These are phyloP conservation scores for Capsicum baccatum DNA, from an alignment of 257 asterid genomes.

Conservation along the genomic window DNA sequence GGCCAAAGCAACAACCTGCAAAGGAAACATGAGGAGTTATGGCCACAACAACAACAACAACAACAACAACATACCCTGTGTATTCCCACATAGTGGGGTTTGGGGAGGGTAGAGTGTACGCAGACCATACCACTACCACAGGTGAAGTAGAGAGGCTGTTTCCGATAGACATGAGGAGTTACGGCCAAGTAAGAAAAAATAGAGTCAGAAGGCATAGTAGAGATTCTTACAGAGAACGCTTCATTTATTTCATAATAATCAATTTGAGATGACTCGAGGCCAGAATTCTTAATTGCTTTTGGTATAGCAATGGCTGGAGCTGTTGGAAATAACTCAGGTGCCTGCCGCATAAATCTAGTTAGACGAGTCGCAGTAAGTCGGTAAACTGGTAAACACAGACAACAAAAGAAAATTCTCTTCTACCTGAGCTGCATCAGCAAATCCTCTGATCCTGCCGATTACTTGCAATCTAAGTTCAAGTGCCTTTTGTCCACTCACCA, in stretches of 20 bases:
- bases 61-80: too few species aligned
- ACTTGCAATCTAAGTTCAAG: conserved; percentile 74
- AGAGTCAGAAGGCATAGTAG: not conserved
- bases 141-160: too few species aligned
- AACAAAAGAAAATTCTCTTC: conserved; percentile 4
- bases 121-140: too few species aligned
- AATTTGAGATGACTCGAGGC: conserved; percentile 68
- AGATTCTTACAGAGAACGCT: conserved; percentile 84
- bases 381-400: conserved; percentile 24
- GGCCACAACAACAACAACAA: too few species aligned
- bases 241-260: conserved; percentile 92
- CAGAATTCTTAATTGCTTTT: conserved; percentile 78
- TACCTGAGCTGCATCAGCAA: conserved; percentile 98
- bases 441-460: conserved; percentile 82
- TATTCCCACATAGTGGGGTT: too few species aligned
- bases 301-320: conserved; percentile 98
- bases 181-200: not conserved
- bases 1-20: conserved; percentile 91
- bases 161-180: conserved; percentile 1
- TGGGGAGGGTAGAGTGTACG: too few species aligned
- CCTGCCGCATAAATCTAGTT: conserved; percentile 59
- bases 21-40: conserved; percentile 24
- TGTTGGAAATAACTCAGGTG: conserved; percentile 90
- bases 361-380: conserved; percentile 23
- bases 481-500: conserved; percentile 85